These are phyloP conservation scores for Huntiella bhutanensis DNA, from an alignment of 2,329 filamentous ascomycete genomes.

Conservation along the genomic window DNA sequence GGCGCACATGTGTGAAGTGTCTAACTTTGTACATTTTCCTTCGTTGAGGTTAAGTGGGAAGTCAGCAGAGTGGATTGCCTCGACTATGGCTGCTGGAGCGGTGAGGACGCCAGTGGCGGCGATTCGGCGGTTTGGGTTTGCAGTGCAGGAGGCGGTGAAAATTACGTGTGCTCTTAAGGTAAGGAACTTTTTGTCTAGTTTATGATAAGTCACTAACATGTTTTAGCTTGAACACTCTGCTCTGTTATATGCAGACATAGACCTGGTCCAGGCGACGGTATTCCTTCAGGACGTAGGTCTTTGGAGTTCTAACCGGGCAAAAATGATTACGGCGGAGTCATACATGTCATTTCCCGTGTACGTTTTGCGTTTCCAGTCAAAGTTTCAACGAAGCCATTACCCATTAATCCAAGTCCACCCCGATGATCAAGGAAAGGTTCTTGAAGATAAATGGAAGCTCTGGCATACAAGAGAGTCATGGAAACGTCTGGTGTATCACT, in stretches of 20 bases:
- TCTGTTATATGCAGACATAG: constrained; percentile 25
- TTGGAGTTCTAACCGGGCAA: constrained; percentile 35
- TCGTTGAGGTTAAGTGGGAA: constrained; percentile 36
- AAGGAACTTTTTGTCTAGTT: constrained; percentile 8
- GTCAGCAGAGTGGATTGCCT: constrained; percentile 39
- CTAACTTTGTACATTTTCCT: constrained; percentile 42
- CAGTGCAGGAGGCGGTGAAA: constrained; percentile 32
- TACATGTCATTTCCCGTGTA: constrained; percentile 27
- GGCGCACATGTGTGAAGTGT: constrained; percentile 35
- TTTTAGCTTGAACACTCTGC: constrained; percentile 32
- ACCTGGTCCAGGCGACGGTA: constrained; percentile 30
- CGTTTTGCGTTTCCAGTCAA: constrained; percentile 37
- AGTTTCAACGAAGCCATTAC: constrained; percentile 38
- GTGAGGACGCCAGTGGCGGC: constrained; percentile 36
- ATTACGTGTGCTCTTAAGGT: constrained; percentile 16
- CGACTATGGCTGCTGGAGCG: constrained; percentile 42
- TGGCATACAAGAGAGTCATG: constrained; percentile 49
- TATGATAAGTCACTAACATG: constrained; percentile 5
- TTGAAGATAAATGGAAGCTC: constrained; percentile 45
- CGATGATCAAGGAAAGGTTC: constrained; percentile 33
- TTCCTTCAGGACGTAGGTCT: constrained; percentile 30
- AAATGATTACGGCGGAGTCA: constrained; percentile 37
- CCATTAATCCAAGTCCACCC: constrained; percentile 29
- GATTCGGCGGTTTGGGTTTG: constrained; percentile 41
- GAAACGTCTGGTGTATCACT: constrained; percentile 46